phyloP scores from a whole-genome alignment of 495 filamentous ascomycete genomes.

The Thermochaetoides thermophila region DNA sequence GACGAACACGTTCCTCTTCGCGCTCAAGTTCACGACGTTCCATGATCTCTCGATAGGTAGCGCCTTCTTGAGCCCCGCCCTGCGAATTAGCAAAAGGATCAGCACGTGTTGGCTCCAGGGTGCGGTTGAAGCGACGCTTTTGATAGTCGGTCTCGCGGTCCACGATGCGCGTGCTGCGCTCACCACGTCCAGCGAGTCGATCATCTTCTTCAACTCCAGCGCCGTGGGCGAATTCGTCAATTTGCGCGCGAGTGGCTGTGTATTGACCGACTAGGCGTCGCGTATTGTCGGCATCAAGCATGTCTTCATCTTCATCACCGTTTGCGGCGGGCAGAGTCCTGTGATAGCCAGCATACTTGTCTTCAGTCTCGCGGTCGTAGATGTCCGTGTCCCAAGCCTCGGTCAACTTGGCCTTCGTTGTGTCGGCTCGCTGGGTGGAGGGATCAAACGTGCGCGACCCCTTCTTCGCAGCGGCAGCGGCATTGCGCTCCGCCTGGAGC shows the following conservation, averaged over 20 bases:
- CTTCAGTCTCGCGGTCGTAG: constrained; percentile 64
- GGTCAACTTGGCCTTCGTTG: constrained; percentile 87
- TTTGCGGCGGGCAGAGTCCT: constrained; percentile 70
- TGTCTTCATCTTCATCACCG: constrained; percentile 69
- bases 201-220: constrained; percentile 84
- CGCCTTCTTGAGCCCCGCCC: constrained; percentile 43
- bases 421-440: constrained; percentile 78
- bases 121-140: constrained; percentile 80
- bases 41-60: constrained; percentile 85
- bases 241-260: constrained; percentile 77
- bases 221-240: constrained; percentile 85
- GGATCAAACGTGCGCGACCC: constrained; percentile 78
- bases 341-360: constrained; percentile 87
- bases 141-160: constrained; percentile 96
- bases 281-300: constrained; percentile 57
- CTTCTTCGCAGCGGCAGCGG: constrained; percentile 64
- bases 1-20: constrained; percentile 80
- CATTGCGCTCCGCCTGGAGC: constrained; percentile 88
- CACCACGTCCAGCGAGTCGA: constrained; percentile 61
- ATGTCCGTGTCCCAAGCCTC: constrained; percentile 88
- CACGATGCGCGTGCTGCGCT: constrained; percentile 77
- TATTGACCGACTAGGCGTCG: constrained; percentile 89
- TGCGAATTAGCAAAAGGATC: constrained; percentile 73
- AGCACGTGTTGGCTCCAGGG: constrained; percentile 72
- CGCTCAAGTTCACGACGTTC: constrained; percentile 77